phyloP scores from a whole-genome alignment of 345 rosid species.

The Lenwebbia sp. region DNA sequence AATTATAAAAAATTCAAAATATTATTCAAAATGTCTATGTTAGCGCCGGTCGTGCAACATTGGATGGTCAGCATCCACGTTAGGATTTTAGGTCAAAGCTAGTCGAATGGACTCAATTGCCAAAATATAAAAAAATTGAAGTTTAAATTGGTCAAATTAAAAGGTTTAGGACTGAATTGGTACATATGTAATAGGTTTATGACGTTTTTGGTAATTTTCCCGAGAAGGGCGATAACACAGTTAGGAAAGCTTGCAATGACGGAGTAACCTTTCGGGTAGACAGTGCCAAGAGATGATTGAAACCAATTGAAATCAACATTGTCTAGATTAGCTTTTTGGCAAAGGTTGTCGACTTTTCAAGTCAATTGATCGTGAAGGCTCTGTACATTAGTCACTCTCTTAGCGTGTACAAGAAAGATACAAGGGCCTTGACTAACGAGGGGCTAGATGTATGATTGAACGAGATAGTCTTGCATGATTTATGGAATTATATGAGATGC shows the following conservation, averaged over 20 bases:
- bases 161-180: too few species aligned
- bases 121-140: too few species aligned
- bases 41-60: too few species aligned
- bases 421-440: neutral
- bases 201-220: too few species aligned
- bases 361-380: neutral
- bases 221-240: neutral
- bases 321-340: neutral
- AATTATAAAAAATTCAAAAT: too few species aligned
- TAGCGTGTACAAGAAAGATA: neutral
- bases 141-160: too few species aligned
- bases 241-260: neutral
- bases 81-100: too few species aligned
- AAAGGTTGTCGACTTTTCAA: neutral
- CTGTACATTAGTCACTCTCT: neutral
- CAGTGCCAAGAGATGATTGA: fast-evolving
- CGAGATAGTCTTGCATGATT: neutral
- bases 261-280: fast-evolving
- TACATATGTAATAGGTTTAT: too few species aligned
- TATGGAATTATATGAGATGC: neutral
- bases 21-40: too few species aligned
- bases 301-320: neutral
- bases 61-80: too few species aligned
- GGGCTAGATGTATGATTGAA: neutral
- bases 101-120: too few species aligned